Evolutionary conservation across 2,329 filamentous ascomycete genomes (phyloP).

Genomic region (Alternaria dauci): DNA sequence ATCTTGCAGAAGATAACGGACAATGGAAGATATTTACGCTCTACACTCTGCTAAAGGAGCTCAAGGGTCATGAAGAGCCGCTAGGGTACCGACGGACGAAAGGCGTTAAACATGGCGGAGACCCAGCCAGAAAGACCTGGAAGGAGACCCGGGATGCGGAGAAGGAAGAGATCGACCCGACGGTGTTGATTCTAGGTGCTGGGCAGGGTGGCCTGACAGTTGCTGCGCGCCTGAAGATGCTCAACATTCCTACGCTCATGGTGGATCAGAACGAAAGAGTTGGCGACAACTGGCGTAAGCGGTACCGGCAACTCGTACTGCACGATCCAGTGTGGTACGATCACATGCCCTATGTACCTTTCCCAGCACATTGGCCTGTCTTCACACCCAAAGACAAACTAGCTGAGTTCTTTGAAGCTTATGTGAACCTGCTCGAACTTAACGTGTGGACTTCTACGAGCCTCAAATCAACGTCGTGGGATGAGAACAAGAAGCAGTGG

Average conservation of each 20-base stretch:
- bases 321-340: constrained; percentile 54
- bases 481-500: constrained; percentile 50
- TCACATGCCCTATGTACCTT: constrained; percentile 50
- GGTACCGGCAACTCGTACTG: constrained; percentile 57
- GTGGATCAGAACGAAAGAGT: constrained; percentile 55
- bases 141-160: constrained; percentile 42
- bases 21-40: constrained; percentile 54
- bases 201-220: constrained; percentile 57
- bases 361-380: constrained; percentile 45
- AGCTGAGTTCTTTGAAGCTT: constrained; percentile 50
- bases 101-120: constrained; percentile 42
- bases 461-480: constrained; percentile 51
- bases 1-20: constrained; percentile 44
- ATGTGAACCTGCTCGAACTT: constrained; percentile 49
- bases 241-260: constrained; percentile 55
- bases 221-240: constrained; percentile 55
- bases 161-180: constrained; percentile 36
- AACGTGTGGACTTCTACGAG: constrained; percentile 52
- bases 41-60: constrained; percentile 48
- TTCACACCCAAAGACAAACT: constrained; percentile 49
- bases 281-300: constrained; percentile 57
- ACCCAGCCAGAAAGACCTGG: constrained; percentile 43
- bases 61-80: constrained; percentile 49
- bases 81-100: constrained; percentile 33
- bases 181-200: constrained; percentile 48